A percentile compares a stretch with the other conserved stretches of the same genome.
These are phyloP conservation scores for Oxytropis ochrocephala DNA, from an alignment of 306 rosid species.

Conservation along the genomic window DNA sequence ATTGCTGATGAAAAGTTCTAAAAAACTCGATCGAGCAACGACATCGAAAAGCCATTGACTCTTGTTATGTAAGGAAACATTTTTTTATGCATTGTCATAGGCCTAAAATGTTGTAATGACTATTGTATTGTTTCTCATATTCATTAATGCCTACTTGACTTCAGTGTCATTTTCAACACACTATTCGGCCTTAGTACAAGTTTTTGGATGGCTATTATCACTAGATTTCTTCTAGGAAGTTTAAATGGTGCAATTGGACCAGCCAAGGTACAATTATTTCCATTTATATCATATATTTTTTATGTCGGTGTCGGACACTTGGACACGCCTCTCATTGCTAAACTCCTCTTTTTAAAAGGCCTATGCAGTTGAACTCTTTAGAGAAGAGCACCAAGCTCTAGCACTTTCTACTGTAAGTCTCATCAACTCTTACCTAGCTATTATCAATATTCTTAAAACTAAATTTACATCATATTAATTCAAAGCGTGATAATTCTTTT, in stretches of 20 bases:
- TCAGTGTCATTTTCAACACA: slow-evolving; percentile 72
- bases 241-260: slow-evolving; percentile 84
- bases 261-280: slow-evolving; percentile 45
- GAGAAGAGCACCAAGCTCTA: slow-evolving; percentile 66
- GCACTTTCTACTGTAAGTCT: slow-evolving; percentile 70
- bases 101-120: too few species aligned
- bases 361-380: slow-evolving; percentile 57
- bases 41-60: too few species aligned
- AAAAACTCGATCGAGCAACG: too few species aligned
- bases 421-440: neutral
- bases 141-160: neutral
- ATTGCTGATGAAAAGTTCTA: too few species aligned
- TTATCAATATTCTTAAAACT: neutral
- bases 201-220: slow-evolving; percentile 71
- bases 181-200: slow-evolving; percentile 79
- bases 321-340: too few species aligned
- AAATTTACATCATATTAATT: neutral
- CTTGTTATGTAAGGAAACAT: too few species aligned
- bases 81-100: too few species aligned
- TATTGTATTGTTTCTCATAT: too few species aligned
- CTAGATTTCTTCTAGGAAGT: slow-evolving; percentile 77
- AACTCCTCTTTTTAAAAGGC: slow-evolving; percentile 39
- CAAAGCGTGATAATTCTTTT: neutral
- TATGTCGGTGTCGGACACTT: too few species aligned
- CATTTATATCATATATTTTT: too few species aligned